These are phyloP conservation scores for Neurospora sp. DNA, from an alignment of 495 filamentous ascomycete species.

Conservation along the genomic window DNA sequence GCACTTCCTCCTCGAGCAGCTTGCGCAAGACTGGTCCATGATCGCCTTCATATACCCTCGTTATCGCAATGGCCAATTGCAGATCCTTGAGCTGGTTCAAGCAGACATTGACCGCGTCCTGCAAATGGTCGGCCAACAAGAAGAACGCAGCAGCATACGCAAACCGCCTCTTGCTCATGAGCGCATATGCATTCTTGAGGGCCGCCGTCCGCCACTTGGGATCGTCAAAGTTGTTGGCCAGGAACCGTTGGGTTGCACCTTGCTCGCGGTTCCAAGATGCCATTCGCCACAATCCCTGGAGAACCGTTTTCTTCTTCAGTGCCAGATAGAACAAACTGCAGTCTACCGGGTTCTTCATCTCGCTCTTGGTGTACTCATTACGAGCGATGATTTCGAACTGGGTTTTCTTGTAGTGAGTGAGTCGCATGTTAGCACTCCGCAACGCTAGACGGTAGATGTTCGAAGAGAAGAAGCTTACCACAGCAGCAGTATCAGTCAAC, in stretches of 20 bases:
- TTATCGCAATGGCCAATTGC: conserved; percentile 84
- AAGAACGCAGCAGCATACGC: conserved; percentile 97
- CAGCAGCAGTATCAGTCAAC: conserved; percentile 64
- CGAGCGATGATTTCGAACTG: conserved; percentile 86
- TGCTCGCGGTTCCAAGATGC: conserved; percentile 87
- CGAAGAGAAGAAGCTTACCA: conserved; percentile 44
- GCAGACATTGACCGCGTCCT: conserved; percentile 78
- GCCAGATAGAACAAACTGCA: conserved; percentile 90
- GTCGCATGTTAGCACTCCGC: not conserved
- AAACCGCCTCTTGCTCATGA: conserved; percentile 85
- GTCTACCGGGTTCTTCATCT: conserved; percentile 86
- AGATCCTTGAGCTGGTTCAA: conserved; percentile 75
- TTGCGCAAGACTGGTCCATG: conserved; percentile 61
- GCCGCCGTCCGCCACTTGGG: conserved; percentile 82
- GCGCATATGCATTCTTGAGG: conserved; percentile 93
- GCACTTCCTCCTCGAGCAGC: conserved; percentile 69
- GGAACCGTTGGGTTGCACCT: conserved; percentile 57
- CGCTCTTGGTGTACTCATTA: conserved; percentile 83
- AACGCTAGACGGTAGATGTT: not conserved
- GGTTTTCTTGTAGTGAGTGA: conserved; percentile 39
- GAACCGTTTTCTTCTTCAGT: conserved; percentile 79
- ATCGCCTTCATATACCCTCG: conserved; percentile 83
- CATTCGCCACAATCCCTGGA: conserved; percentile 93
- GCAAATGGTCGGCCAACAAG: conserved; percentile 74
- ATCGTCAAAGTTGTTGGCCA: conserved; percentile 83